Conservation (phyloP, 805 yeast species). For the Ogataea kodamae region DNA sequence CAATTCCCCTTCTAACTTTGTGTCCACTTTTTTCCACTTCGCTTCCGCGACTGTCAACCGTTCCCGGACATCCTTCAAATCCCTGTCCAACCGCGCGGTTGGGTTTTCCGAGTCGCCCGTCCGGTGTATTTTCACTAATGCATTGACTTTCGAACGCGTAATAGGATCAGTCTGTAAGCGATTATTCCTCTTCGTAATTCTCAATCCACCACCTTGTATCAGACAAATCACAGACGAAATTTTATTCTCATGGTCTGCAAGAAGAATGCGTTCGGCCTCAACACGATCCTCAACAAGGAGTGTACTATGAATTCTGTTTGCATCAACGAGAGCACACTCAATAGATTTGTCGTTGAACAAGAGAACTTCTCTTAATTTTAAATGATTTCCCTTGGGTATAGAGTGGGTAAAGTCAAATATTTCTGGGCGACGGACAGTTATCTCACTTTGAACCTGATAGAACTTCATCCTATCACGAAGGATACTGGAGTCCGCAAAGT, state of each 20-base stretch:
- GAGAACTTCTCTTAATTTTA: constrained; percentile 59
- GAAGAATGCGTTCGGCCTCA: constrained; percentile 47
- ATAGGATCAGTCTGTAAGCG: constrained; percentile 32
- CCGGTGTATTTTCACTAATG: constrained; percentile 18
- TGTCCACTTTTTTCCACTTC: constrained; percentile 9
- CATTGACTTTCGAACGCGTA: constrained; percentile 16
- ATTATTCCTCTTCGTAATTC: constrained; percentile 28
- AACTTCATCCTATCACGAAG: constrained; percentile 36
- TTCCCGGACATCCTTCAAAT: constrained; percentile 13
- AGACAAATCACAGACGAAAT: constrained; percentile 28
- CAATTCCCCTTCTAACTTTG: constrained; percentile 6
- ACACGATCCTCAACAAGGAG: constrained; percentile 49
- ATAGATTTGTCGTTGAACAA: constrained; percentile 52
- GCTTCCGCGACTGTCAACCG: constrained; percentile 9
- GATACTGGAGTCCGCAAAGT: constrained; percentile 52
- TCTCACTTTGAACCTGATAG: constrained; percentile 35
- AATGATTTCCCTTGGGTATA: constrained; percentile 38
- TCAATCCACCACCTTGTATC: constrained; percentile 23
- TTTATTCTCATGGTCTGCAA: constrained; percentile 26
- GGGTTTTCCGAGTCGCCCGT: constrained; percentile 25
- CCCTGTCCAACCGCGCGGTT: constrained; percentile 18
- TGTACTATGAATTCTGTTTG: constrained; percentile 53
- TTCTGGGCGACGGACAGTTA: constrained; percentile 54
- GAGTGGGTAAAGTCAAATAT: constrained; percentile 49
- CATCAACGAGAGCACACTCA: constrained; percentile 62